Evolutionary conservation across 768 basidiomycete genomes (phyloP), one percentile per base, ranked within the genome.

Genomic region (Trametes meyenii): DNA sequence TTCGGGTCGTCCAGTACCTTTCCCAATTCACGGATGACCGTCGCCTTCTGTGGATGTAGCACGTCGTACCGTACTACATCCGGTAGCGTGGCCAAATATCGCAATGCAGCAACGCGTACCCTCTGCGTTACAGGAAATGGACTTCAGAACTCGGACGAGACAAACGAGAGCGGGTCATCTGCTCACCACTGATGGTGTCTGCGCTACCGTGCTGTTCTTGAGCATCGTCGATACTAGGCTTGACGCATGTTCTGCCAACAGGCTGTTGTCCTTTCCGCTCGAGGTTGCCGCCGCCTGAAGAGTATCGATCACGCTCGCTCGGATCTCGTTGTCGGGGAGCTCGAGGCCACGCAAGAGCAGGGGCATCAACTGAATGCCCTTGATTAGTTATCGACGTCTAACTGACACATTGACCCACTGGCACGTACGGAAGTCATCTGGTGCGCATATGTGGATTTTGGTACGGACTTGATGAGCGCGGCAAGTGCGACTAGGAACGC

Each of bases 1-100:
- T 88, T 90, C n/a, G 92, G 92, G 75, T 98, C 97, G 71, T 98
- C 97, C 49, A 98, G 74, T 4, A 82, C 84, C 62, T 81, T 85
- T 0, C 82, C 88, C 26, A 99, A 79, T 61, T 89, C 87, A 39
- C 85, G 85, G 52, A 98, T 72, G 23, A 97, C 90, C 0, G 70
- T 76, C 2, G 83, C 60, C 73, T 94, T 98, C 69, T 85, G 81
- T 1, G 91, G 88, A 69, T 96, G 94, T 40, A 99, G 79, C 13
- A 89, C 76, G 65, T 92, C 88, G 72, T 94, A 96, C 36, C 90
- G 86, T 50, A 98, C 84, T 36, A 86, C 80, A 42, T 78, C 80
- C 0, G 97, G 94, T 48, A 99, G 72, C 19, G 84, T 76, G 2
- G 81, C 85, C 3, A 99, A 78, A 70, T 88, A 93, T 43, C 79